Percentiles rank a stretch among this genome's conserved stretches.
These are phyloP conservation scores for Avicennia marina DNA, from an alignment of 257 asterid genomes.

Conservation along the genomic window DNA sequence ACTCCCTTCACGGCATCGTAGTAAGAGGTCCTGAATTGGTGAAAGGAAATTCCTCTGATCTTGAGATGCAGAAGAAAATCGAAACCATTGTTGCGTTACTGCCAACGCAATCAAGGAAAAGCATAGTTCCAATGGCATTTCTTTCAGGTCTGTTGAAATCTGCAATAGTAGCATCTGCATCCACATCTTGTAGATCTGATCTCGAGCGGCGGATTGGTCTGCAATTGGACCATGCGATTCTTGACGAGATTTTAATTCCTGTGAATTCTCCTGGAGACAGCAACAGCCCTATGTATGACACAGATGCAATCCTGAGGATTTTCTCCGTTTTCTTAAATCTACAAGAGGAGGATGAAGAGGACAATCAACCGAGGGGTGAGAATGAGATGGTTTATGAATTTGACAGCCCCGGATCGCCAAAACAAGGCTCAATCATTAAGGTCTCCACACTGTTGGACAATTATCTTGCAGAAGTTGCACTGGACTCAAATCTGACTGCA, in stretches of 20 bases:
- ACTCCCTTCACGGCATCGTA: no score
- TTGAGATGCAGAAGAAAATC: conserved; percentile 56
- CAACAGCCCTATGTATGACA: conserved; percentile 59
- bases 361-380: conserved; percentile 39
- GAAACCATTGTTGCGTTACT: conserved; percentile 61
- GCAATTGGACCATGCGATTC: conserved; percentile 83
- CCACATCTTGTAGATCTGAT: conserved; percentile 75
- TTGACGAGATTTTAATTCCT: conserved; percentile 82
- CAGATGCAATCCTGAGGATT: conserved; percentile 60
- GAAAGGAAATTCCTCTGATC: conserved; percentile 41
- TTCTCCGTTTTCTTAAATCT: conserved; percentile 76
- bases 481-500: conserved; percentile 62
- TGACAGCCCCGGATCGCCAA: conserved; percentile 86
- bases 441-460: conserved; percentile 77
- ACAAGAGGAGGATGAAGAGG: conserved; percentile 78
- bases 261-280: conserved; percentile 25
- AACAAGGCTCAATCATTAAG: conserved; percentile 78
- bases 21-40: conserved; percentile 30
- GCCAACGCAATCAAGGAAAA: conserved; percentile 77
- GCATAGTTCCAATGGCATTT: conserved; percentile 79
- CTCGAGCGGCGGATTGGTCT: conserved; percentile 83
- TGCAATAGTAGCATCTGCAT: conserved; percentile 54
- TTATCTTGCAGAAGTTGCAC: conserved; percentile 78
- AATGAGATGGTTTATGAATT: conserved; percentile 68
- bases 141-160: conserved; percentile 74